Evolutionary conservation across 768 basidiomycete genomes (phyloP).

Genomic region (Kwoniella dendrophila): DNA sequence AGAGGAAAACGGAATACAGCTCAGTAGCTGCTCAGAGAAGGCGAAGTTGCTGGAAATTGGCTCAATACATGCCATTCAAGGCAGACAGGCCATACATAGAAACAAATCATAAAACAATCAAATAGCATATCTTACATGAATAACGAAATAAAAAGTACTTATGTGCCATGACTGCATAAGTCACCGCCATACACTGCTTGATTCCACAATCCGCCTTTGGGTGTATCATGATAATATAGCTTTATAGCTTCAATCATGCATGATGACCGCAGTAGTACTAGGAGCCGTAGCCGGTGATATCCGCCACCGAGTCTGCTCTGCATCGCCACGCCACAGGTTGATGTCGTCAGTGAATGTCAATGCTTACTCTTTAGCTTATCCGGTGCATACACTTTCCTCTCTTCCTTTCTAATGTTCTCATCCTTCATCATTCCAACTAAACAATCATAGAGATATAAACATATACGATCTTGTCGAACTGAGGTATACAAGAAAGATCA

Average conservation of each 20-base stretch:
- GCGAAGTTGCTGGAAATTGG: too few species aligned
- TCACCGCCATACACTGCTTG: too few species aligned
- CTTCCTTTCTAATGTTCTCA: neutral
- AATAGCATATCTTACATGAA: neutral
- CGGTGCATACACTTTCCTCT: too few species aligned
- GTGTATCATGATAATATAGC: too few species aligned
- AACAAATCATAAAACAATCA: neutral
- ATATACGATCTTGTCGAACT: too few species aligned
- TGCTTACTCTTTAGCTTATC: neutral
- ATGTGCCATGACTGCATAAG: too few species aligned
- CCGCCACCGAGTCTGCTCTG: neutral
- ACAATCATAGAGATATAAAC: neutral
- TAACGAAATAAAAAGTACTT: too few species aligned
- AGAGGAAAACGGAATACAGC: neutral
- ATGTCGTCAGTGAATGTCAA: constrained; percentile 7
- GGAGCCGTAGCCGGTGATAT: neutral
- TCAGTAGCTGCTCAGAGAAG: too few species aligned
- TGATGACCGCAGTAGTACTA: too few species aligned
- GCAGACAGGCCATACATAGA: neutral
- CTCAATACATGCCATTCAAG: too few species aligned
- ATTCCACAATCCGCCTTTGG: too few species aligned
- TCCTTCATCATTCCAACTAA: neutral
- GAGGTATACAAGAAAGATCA: neutral
- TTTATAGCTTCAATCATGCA: too few species aligned
- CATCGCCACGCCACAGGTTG: constrained; percentile 12